Conservation (phyloP, 495 filamentous ascomycete genomes). For the Cercophora samala region DNA sequence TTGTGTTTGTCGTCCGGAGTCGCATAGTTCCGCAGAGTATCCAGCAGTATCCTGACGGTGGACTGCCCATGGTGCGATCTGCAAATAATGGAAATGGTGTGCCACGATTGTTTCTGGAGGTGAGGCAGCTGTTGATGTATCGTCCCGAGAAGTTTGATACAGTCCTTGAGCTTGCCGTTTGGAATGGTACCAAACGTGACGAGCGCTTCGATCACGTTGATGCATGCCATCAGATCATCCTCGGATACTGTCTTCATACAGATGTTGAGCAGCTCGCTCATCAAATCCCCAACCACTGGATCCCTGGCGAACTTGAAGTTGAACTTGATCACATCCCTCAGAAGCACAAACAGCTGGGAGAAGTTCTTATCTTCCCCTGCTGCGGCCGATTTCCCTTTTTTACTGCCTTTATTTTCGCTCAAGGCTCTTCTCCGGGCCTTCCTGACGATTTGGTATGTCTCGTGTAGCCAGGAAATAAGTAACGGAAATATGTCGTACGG, state of each 20-base stretch:
- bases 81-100: conserved; percentile 70
- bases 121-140: conserved; percentile 71
- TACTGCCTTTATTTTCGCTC: conserved; percentile 22
- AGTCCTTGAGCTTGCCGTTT: conserved; percentile 58
- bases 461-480: conserved; percentile 55
- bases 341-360: conserved; percentile 65
- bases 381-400: conserved; percentile 50
- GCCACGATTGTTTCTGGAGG: conserved; percentile 70
- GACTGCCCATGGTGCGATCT: conserved; percentile 74
- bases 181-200: conserved; percentile 78
- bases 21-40: conserved; percentile 55
- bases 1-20: conserved; percentile 51
- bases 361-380: conserved; percentile 67
- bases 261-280: conserved; percentile 65
- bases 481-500: conserved; percentile 59
- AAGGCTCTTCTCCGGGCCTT: conserved; percentile 45
- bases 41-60: conserved; percentile 61
- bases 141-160: conserved; percentile 76
- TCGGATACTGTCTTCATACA: conserved; percentile 72
- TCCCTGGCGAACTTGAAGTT: conserved; percentile 73
- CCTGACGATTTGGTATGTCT: conserved; percentile 53
- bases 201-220: conserved; percentile 74
- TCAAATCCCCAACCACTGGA: conserved; percentile 60
- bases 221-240: conserved; percentile 69
- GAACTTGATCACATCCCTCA: conserved; percentile 78